Base-by-base conservation (phyloP, 225 moss, liverwort and hornwort species). In the Anthoceros angustus region DNA sequence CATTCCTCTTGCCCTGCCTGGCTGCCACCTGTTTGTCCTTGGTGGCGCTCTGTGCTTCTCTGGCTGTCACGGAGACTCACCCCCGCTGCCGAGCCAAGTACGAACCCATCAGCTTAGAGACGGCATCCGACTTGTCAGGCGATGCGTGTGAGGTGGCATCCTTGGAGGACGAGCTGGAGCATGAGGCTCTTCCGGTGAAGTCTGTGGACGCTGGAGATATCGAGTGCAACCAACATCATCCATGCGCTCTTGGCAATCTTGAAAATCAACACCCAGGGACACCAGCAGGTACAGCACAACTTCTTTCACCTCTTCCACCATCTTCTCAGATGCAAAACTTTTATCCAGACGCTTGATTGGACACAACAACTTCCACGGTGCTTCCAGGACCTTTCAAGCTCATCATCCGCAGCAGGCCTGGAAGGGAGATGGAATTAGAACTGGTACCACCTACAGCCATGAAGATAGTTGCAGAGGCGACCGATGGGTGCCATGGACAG, bases 1-100 rank as follows among this genome's bases (percentile, higher is more conserved):
- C 92, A 7, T 92, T 88, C 60, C 41, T 92, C 65, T 83, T 92
- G 41, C 92, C 92, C 9, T 92, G 92, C 80, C 62, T 88, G 41
- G 83, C 77, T 6, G 88, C 92, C 39, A 74, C 86, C 18, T 2
- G 84, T 39, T 85, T 88, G 71, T 88, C 88, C 11, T 67, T 64
- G 0, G 69, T 80, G 6, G 88, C 84, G 25, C 49, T 78, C 2
- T 40, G 80, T 40, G 88, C 88, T 2, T 66, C 88, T 0, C 60
- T 92, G 9, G 65, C 68, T 3, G 74, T 86, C 66, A 74, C 74
- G 72, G 84, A 92, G 73, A 86, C 83, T 23, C 86, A 83, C 69
- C 75, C 79, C 48, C 62, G 71, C 67, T 68, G 62, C 55, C 66
- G 73, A 65, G 65, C 80, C 77, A 40, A 66, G 75, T 74, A 15